Evolutionary conservation across 2,329 filamentous ascomycete species (phyloP), one percentile per base, ranked within the genome.

Genomic region (Akanthomyces lecanii): DNA sequence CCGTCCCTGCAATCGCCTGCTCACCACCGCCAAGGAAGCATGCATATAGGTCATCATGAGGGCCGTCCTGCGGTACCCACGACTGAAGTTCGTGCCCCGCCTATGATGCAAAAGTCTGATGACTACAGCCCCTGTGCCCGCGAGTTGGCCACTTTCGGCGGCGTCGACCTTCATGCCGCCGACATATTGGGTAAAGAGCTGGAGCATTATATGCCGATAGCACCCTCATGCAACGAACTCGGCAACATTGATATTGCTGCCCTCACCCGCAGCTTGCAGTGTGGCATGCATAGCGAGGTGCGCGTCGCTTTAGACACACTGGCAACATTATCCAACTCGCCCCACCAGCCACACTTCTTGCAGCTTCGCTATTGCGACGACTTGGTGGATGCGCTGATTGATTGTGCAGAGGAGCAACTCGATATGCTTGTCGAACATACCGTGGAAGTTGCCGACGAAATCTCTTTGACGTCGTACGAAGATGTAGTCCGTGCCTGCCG

Each of bases 201-300:
- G 44, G 79, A 86, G 56, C 81, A 82, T 51, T 81, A 86, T 69
- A 90, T 88, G 70, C 92, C 93, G 0, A 89, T 90, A 63, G 82
- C 92, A 44, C 94, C 95, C 0, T 79, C 81, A 2, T 81, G 92
- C 21, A 79, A 83, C 25, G 93, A 98, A 69, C 82, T 98, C 59
- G 95, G 94, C 10, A 84, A 92, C 23, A 90, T 98, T 66, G 94
- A 99, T 71, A 89, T 98, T 33, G 89, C 93, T 67, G 92, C 94
- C 23, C 81, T 99, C 47, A 97, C 89, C 0, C 89, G 92, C 79
- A 92, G 92, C 70, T 79, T 99, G 44, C 92, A 97, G 72, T 96
- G 90, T 61, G 94, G 94, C 0, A 90, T 98, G 50, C 89, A 92
- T 69, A 88, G 87, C 5, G 95, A 99, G 76, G 89, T 97, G n/a